A percentile compares a stretch with the other conserved stretches of the same genome.
Conservation (phyloP, 2,329 filamentous ascomycete species). For the Talaromyces sp. region DNA sequence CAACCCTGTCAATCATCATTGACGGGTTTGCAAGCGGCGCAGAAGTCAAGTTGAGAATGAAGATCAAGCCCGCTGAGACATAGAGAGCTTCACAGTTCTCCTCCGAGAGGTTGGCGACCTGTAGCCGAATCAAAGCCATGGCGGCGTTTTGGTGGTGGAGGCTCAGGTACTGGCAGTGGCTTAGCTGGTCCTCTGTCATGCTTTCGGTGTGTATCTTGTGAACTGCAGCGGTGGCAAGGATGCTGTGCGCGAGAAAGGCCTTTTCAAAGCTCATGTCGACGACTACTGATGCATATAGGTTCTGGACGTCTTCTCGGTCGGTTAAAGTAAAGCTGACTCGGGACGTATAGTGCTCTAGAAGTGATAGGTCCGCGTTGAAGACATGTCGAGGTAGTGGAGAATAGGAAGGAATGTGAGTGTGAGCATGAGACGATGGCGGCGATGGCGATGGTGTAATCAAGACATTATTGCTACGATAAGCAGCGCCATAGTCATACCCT, state of each 20-base stretch:
- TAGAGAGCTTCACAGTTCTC: background rate
- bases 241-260: background rate
- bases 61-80: background rate
- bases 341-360: background rate
- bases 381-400: background rate
- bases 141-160: background rate
- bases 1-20: background rate
- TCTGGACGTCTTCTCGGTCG: background rate
- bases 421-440: background rate
- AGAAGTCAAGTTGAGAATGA: background rate
- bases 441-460: background rate
- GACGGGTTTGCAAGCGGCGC: background rate
- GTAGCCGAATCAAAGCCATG: background rate
- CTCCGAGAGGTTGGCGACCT: background rate
- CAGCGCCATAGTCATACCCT: background rate
- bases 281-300: background rate
- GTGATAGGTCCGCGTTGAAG: background rate
- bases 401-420: background rate
- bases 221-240: background rate
- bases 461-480: background rate
- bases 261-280: background rate
- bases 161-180: background rate
- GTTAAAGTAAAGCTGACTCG: background rate
- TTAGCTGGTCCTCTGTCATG: background rate
- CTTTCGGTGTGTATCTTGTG: background rate